Evolutionary conservation across 2,329 filamentous ascomycete genomes (phyloP), one percentile per base, ranked within the genome.

Genomic region (Daldinia eschscholtzii): DNA sequence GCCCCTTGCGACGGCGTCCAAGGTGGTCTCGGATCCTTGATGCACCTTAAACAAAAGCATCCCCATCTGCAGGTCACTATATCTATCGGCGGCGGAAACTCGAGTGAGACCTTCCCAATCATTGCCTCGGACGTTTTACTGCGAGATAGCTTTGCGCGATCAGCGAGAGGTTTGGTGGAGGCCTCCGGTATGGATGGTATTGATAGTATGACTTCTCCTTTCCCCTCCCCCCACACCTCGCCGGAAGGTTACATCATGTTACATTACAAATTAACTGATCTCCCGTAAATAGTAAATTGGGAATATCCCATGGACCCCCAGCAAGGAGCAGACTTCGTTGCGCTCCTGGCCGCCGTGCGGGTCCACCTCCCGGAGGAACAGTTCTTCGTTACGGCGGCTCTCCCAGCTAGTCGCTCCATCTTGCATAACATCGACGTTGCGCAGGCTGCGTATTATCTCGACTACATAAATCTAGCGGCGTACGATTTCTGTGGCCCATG

Each of bases 401-500:
- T 96, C 4, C 92, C 93, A 2, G 91, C 90, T 10, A 87, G 85
- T 44, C 85, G 87, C 76, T 87, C 88, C 80, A 85, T 90, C 0
- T 82, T 96, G 61, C 87, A 88, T 73, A 85, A 91, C 75, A 92
- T 95, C 76, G 87, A 94, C 76, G 82, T 95, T 10, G 81, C 79
- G 23, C 82, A 84, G 64, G 87, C 90, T 10, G 85, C 90, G 57
- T 81, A 87, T 52, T 89, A 92, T 72, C 83, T 96, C 39, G 92
- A 95, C 79, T 86, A 90, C 70, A 82, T 96, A 78, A 95, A 95
- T 78, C 81, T 96, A 39, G 93, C 92, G 87, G 88, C 92, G 1
- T 96, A 94, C 79, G 92, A 96, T 79, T 92, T 94, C 76, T 89
- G 87, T 28, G 92, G 92, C 1, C 83, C 88, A 3, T 94, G 92